Conservation (phyloP, 2,329 filamentous ascomycete species). For the Ramichloridium luteum region DNA sequence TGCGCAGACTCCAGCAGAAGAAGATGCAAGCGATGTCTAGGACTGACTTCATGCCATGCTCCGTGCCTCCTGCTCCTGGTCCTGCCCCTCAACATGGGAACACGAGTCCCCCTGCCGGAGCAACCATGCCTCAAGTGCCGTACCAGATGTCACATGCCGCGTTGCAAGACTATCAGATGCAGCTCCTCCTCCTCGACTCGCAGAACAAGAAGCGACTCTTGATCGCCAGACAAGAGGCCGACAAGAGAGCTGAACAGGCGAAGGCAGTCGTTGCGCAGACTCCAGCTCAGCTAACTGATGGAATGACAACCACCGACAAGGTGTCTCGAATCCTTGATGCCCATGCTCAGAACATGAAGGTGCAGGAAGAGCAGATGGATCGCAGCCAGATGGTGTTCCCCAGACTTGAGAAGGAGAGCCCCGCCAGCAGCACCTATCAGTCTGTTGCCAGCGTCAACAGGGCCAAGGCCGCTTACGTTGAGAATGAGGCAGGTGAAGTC, state of each 20-base stretch:
- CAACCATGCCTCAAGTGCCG: background rate
- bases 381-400: slow-evolving; percentile 87
- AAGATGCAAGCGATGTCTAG: slow-evolving; percentile 2
- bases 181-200: background rate
- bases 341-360: slow-evolving; percentile 9
- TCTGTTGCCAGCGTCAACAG: slow-evolving; percentile 29
- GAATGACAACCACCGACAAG: slow-evolving; percentile 13
- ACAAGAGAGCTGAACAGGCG: background rate
- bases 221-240: background rate
- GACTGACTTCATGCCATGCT: too few species aligned
- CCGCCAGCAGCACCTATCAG: slow-evolving; percentile 65
- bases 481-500: slow-evolving; percentile 48
- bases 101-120: too few species aligned
- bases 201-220: background rate
- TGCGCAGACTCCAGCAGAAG: slow-evolving; percentile 4
- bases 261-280: background rate
- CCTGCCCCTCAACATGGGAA: too few species aligned
- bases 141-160: background rate
- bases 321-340: slow-evolving; percentile 20
- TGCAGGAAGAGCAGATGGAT: slow-evolving; percentile 23
- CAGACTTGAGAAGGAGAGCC: slow-evolving; percentile 88
- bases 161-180: slow-evolving; percentile 1
- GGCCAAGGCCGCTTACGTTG: slow-evolving; percentile 42
- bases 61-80: too few species aligned
- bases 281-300: too few species aligned